Evolutionary conservation across 495 filamentous ascomycete genomes (phyloP).

Genomic region (Sordaria brevicollis): DNA sequence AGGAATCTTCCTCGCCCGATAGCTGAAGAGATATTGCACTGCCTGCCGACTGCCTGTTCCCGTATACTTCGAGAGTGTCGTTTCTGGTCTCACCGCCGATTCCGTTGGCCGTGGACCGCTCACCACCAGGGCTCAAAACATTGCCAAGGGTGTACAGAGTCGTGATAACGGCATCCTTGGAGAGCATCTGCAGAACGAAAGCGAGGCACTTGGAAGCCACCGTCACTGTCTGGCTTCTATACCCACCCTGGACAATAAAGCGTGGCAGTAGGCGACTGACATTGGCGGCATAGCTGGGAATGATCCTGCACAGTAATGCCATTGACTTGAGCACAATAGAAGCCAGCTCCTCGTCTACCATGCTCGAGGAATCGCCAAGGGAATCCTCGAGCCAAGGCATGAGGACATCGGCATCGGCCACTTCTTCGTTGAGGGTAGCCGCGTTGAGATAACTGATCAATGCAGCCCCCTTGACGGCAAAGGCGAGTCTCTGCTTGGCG

Average conservation of each 20-base stretch:
- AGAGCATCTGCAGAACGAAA: conserved; percentile 64
- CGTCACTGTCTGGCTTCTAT: conserved; percentile 49
- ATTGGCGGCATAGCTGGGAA: conserved; percentile 57
- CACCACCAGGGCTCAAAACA: conserved; percentile 61
- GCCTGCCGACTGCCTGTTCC: conserved; percentile 48
- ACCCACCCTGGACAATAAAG: conserved; percentile 73
- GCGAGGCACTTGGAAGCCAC: conserved; percentile 76
- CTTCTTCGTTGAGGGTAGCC: conserved; percentile 64
- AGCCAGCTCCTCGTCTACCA: conserved; percentile 65
- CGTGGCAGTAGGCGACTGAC: conserved; percentile 74
- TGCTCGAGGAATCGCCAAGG: conserved; percentile 66
- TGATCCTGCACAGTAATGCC: conserved; percentile 66
- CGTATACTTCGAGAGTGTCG: conserved; percentile 35
- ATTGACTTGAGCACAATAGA: conserved; percentile 68
- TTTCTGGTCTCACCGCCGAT: conserved; percentile 24
- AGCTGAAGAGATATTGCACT: conserved; percentile 70
- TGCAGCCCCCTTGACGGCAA: conserved; percentile 71
- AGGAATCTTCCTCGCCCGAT: conserved; percentile 62
- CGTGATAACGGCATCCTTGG: conserved; percentile 87
- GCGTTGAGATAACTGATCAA: conserved; percentile 82
- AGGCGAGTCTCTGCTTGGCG: conserved; percentile 80
- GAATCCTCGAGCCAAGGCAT: conserved; percentile 79
- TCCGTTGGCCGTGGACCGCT: conserved; percentile 29
- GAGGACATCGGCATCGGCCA: conserved; percentile 69
- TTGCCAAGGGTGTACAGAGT: conserved; percentile 93